Evolutionary conservation across 345 rosid species (phyloP).

Genomic region (Cardamine resedifolia): DNA sequence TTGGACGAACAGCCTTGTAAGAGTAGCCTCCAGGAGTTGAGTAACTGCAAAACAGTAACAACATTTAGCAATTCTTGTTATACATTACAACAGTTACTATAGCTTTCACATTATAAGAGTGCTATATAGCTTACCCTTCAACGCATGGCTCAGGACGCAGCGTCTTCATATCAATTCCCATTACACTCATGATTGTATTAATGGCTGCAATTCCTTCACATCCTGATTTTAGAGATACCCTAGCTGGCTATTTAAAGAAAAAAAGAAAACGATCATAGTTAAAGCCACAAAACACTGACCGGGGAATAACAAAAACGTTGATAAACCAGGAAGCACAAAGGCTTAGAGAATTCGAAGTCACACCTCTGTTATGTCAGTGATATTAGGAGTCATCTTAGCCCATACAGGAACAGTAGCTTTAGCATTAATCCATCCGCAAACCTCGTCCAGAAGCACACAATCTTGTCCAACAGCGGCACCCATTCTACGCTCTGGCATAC

Average conservation of each 20-base stretch:
- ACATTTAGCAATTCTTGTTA: neutral
- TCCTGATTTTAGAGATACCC: constrained; percentile 76
- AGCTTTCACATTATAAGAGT: constrained; percentile 22
- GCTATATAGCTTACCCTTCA: constrained; percentile 66
- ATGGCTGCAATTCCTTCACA: constrained; percentile 87
- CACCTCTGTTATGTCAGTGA: constrained; percentile 92
- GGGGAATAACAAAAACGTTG: neutral
- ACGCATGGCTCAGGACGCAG: constrained; percentile 96
- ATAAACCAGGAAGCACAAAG: neutral
- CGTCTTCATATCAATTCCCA: constrained; percentile 86
- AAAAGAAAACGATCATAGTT: too few species aligned
- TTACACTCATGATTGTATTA: constrained; percentile 94
- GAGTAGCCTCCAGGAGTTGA: constrained; percentile 99
- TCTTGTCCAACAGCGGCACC: constrained; percentile 99
- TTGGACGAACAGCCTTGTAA: constrained; percentile 91
- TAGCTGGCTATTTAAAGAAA: too few species aligned
- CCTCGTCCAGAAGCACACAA: constrained; percentile 76
- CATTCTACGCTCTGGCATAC: constrained; percentile 99
- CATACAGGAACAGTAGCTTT: constrained; percentile 98
- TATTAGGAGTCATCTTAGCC: constrained; percentile 99
- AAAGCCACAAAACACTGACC: neutral
- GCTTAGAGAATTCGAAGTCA: neutral
- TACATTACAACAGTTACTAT: neutral
- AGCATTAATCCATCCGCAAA: constrained; percentile 93
- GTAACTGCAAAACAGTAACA: constrained; percentile 51